Evolutionary conservation across 2,329 filamentous ascomycete genomes (phyloP), one percentile per base, ranked within the genome.

Genomic region (Metarhizium album): DNA sequence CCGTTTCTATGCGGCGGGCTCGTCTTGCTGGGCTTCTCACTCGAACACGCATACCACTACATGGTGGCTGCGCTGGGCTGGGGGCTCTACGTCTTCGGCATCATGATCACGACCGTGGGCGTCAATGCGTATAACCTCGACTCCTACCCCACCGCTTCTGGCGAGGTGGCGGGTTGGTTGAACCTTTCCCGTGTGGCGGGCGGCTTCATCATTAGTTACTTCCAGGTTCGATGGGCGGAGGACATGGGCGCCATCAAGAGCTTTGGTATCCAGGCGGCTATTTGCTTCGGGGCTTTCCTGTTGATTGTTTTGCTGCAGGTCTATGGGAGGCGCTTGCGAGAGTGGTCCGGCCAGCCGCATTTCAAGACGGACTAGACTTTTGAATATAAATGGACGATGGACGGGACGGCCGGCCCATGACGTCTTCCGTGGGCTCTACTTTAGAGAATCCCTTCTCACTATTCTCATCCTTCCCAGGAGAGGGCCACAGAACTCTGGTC

Each of bases 31-130:
- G 78, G 78, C 3, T 75, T 78, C 56, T 67, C 70, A 2, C 68
- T 83, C 1, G 63, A 75, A 53, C 61, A 67, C 8, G 62, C 60
- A 3, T 79, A 72, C 65, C 75, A 79, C 58, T 80, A 71, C 60
- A 76, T 79, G 71, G 63, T 42, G 27, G 35, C 40, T 29, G 48
- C 48, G 33, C 33, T 35, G 8, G 33, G 33, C 33, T 35, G 33
- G 33, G 47, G 24, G 1, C 59, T 77, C 3, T 78, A 77, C 53
- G 72, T 74, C 4, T 76, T 76, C 54, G 74, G 74, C 3, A 69
- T 76, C 59, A 78, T 74, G 67, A 67, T 71, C 42, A 63, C 65
- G 3, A 74, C 71, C 2, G 71, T 72, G n/a, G 72, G 67, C 1
- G 62, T 74, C 47, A 71, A 68, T 47, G 68, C 71, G 0, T 77